Evolutionary conservation across 2,329 filamentous ascomycete genomes (phyloP).

Genomic region (Trichoderma arundinaceum): DNA sequence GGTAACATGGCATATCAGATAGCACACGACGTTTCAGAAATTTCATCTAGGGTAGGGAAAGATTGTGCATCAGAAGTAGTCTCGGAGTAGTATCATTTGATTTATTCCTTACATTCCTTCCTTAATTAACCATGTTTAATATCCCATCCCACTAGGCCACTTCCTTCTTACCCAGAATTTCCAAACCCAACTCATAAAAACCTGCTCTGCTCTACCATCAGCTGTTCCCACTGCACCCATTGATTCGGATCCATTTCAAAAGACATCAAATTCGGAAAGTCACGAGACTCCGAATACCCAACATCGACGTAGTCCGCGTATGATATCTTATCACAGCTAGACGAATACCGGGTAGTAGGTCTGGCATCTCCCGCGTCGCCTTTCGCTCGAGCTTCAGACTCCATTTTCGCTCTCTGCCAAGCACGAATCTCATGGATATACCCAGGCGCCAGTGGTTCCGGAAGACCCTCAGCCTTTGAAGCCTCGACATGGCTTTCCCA

Average conservation of each 20-base stretch:
- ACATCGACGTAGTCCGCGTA: neutral
- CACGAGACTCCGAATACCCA: neutral
- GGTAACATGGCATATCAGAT: no score
- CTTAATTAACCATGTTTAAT: no score
- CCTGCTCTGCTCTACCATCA: conserved; percentile 8
- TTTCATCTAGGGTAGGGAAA: no score
- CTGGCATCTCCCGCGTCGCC: neutral
- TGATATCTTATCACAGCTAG: neutral
- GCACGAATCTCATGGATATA: conserved; percentile 7
- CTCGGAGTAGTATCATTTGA: no score
- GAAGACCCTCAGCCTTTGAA: conserved; percentile 5
- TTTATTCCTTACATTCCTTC: no score
- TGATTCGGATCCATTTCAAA: conserved; percentile 20
- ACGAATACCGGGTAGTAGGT: neutral
- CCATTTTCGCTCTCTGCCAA: neutral
- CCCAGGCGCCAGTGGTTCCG: neutral
- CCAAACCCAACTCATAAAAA: neutral
- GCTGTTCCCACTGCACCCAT: conserved; percentile 21
- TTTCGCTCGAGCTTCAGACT: neutral
- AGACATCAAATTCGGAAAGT: conserved; percentile 2
- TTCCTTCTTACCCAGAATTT: no score
- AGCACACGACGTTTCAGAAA: no score
- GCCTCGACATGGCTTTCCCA: conserved; percentile 4
- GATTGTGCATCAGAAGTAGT: no score
- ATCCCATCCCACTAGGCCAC: no score